phyloP scores from a whole-genome alignment of 164 flowering plant genomes.

The Houttuynia cordata region DNA sequence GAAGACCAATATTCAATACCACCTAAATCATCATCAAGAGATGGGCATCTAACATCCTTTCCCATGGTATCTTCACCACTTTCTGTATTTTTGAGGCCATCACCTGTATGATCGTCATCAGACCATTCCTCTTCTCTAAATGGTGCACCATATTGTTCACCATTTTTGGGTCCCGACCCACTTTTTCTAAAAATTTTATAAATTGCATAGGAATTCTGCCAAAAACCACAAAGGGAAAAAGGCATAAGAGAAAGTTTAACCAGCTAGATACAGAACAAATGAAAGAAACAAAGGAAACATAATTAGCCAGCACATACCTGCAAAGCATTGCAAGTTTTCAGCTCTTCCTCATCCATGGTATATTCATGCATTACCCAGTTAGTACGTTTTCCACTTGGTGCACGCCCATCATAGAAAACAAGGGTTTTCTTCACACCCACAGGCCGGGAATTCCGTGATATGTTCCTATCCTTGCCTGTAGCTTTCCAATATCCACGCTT shows the following conservation, averaged over 20 bases:
- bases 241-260: not conserved
- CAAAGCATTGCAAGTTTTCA: slow-evolving; percentile 48
- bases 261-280: not conserved
- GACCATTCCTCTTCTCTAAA: slow-evolving; percentile 85
- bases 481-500: slow-evolving; percentile 88
- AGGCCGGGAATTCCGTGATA: slow-evolving; percentile 35
- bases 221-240: slow-evolving; percentile 4
- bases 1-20: slow-evolving; percentile 6
- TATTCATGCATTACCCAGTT: slow-evolving; percentile 99
- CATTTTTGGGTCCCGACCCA: slow-evolving; percentile 97
- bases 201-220: slow-evolving; percentile 65
- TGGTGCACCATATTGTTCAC: slow-evolving; percentile 95
- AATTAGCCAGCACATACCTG: slow-evolving; percentile 23
- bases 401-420: slow-evolving; percentile 76
- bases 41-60: slow-evolving; percentile 8
- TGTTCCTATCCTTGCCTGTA: slow-evolving; percentile 80
- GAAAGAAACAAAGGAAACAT: not conserved
- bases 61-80: slow-evolving; percentile 5
- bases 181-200: slow-evolving; percentile 81
- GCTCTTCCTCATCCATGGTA: slow-evolving; percentile 77
- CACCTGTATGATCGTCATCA: slow-evolving; percentile 31
- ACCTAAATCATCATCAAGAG: slow-evolving; percentile 6
- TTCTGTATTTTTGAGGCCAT: slow-evolving; percentile 4
- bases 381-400: slow-evolving; percentile 73
- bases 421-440: slow-evolving; percentile 87